Conservation (phyloP, 805 yeast genomes). For the Metschnikowia continentalis region DNA sequence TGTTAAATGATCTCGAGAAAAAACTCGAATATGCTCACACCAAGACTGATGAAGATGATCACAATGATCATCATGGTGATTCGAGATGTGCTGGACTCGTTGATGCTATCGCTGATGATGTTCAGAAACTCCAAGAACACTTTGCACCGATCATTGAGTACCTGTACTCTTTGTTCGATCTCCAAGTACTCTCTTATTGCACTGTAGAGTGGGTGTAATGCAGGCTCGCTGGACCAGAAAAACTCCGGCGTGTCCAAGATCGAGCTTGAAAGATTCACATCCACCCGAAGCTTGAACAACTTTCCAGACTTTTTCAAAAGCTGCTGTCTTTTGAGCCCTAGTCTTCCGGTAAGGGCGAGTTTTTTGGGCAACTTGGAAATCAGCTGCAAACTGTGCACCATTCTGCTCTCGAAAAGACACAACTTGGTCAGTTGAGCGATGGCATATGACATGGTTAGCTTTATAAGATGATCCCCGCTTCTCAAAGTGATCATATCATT, state of each 20-base stretch:
- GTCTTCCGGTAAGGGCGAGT: slow-evolving; percentile 81
- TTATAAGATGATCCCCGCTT: slow-evolving; percentile 88
- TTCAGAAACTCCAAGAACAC: slow-evolving; percentile 92
- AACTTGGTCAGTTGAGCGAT: slow-evolving; percentile 94
- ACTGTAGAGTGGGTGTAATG: slow-evolving; percentile 83
- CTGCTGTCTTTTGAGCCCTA: slow-evolving; percentile 82
- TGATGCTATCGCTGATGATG: slow-evolving; percentile 88
- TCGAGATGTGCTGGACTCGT: slow-evolving; percentile 86
- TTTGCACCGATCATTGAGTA: slow-evolving; percentile 87
- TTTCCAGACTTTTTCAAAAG: slow-evolving; percentile 85
- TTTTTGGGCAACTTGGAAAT: slow-evolving; percentile 88
- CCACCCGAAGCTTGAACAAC: slow-evolving; percentile 84
- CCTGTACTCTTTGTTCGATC: slow-evolving; percentile 91
- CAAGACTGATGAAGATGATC: slow-evolving; percentile 71
- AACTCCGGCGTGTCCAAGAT: slow-evolving; percentile 94
- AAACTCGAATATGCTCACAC: slow-evolving; percentile 72
- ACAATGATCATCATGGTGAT: slow-evolving; percentile 87
- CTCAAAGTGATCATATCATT: slow-evolving; percentile 91
- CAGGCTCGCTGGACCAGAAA: slow-evolving; percentile 94
- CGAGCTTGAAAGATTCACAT: slow-evolving; percentile 85
- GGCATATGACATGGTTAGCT: slow-evolving; percentile 91
- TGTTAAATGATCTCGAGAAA: slow-evolving; percentile 44
- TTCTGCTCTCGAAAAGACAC: slow-evolving; percentile 85
- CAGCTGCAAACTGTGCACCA: slow-evolving; percentile 76
- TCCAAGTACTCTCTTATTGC: slow-evolving; percentile 92